Evolutionary conservation across 345 rosid species (phyloP), one percentile per base, ranked within the genome.

Genomic region (Populus deltoides): DNA sequence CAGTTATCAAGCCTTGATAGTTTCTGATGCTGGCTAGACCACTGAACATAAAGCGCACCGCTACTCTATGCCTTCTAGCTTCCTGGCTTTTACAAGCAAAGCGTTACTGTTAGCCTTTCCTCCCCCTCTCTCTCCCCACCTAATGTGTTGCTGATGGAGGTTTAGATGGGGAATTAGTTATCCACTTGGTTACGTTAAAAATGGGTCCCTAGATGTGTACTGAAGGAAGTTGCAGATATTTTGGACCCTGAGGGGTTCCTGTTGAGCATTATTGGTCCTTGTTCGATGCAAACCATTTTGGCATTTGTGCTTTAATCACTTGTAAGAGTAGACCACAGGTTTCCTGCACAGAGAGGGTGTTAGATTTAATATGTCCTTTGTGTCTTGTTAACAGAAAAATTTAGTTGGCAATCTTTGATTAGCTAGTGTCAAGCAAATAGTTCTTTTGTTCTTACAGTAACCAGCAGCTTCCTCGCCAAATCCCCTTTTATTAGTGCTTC

Each of bases 1-100:
- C 73, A 76, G 66, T 70, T 18, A 79, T 70, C 67, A 66, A 65
- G 79, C 76, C 70, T 41, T 75, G 74, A 79, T 68, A 29, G 55
- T 33, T 43, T 80, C 38, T 59, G 35, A 31, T 70, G 2, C 63
- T 36, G 16, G 31, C 15, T 31, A 15, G n/a, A 61, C 31, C 29
- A 24, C 63, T 9, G 9, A 57, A 59, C 65, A 59, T 59, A 3
- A 66, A 51, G 25, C 29, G 41, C 31, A 59, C 47, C 17, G 27
- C 25, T 1, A 1, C 39, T 22, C 4, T 2, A n/a, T 53, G 6
- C 22, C 20, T 59, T 80, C 45, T 61, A 41, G 57, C 76, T 45
- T 83, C 47, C 62, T 25, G 53, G 70, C 25, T 72, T 72, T 55
- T 57, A 25, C 6, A 1, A 12, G 27, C 18, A 3, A 18, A 31